Base-by-base conservation (phyloP, 2,329 filamentous ascomycete species). In the Piedraia hortae region DNA sequence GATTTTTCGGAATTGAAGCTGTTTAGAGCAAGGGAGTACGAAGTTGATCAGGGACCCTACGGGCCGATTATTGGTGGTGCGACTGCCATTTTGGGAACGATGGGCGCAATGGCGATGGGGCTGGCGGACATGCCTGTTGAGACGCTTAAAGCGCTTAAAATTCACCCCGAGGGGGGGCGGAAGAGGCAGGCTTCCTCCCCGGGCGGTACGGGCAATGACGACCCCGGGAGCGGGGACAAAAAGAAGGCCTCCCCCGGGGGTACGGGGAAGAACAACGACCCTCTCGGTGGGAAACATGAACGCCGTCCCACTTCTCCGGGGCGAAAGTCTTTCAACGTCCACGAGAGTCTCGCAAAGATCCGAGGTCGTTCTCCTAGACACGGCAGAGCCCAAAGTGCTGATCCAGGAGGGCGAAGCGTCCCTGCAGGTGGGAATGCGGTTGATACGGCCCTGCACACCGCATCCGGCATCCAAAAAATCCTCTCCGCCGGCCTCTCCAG, bases 21-120 rank as follows among this genome's bases (percentile, higher is more conserved):
- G 58, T 77, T 36, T 28, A 28, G 59, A 13, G 35, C 57, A 5
- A 42, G 47, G 27, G 73, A 88, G 39, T 77, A 82, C 41, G 63
- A 70, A 30, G 74, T 71, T 0, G 71, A 77, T 26, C 62, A 70
- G 14, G 70, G 78, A 19, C 77, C 75, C 0, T 65, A 61, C 35
- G 77, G 85, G 31, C 75, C 77, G 0, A 60, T 88, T 12, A 66
- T 70, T 8, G 75, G 74, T 10, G 72, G 65, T 9, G 66, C 75
- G 1, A 62, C 64, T 19, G 74, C 78, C 0, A 46, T 91, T 1
- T 51, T 89, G n/a, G 71, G 72, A 4, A 82, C 80, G n/a, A 53
- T 85, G 20, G 66, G 70, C 12, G 70, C 61, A 17, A 67, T 91
- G 26, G 62, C 73, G 35, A 71, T 88, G 59, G 74, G 75, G 1